Conservation (phyloP, 2,329 filamentous ascomycete genomes). For the Fusarium solani-melongenae region DNA sequence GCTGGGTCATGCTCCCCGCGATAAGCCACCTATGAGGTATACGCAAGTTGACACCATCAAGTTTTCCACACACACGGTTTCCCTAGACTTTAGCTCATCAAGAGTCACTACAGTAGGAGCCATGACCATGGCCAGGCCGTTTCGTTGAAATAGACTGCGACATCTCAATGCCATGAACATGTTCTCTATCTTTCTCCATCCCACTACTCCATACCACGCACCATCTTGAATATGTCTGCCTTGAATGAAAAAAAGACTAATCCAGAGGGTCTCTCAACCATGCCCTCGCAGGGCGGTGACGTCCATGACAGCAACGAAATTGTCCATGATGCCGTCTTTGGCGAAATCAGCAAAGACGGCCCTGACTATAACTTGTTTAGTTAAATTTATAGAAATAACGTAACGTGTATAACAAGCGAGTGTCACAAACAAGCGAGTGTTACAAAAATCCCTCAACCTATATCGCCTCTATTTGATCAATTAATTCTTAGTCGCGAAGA, state of each 20-base stretch:
- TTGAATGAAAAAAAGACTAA: neutral
- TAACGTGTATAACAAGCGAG: no score
- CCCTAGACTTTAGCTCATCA: neutral
- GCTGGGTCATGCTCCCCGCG: neutral
- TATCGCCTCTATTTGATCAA: no score
- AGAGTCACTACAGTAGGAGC: neutral
- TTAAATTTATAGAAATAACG: no score
- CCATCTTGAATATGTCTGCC: neutral
- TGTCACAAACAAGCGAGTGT: no score
- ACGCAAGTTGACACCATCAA: neutral
- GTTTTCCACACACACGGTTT: neutral
- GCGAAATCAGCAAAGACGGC: neutral
- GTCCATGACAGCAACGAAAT: neutral
- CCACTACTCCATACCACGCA: neutral
- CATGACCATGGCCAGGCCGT: neutral
- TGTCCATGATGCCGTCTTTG: neutral
- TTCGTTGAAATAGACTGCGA: neutral
- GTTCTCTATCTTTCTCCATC: neutral
- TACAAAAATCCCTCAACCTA: no score
- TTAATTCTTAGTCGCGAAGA: no score
- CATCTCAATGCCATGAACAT: neutral
- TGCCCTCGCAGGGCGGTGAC: neutral
- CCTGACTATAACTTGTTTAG: no score
- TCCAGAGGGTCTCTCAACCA: neutral
- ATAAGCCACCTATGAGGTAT: neutral